A percentile compares a stretch with the other conserved stretches of the same genome.
Evolutionary conservation across 306 rosid genomes (phyloP).

Genomic region (Trifolium pratense): DNA sequence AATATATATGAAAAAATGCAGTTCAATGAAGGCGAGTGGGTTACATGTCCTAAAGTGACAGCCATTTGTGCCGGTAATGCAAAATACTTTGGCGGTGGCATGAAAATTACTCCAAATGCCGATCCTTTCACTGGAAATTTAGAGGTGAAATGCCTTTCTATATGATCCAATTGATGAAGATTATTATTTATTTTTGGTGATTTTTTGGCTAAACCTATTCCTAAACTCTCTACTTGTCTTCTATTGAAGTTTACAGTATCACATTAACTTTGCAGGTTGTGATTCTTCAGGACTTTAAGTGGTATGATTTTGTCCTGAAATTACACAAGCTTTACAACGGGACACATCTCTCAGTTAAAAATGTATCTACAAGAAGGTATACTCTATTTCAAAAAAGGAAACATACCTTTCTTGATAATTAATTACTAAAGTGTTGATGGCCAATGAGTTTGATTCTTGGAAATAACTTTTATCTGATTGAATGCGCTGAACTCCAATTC

Average conservation of each 20-base stretch:
- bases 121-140: conserved; percentile 70
- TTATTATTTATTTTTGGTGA: conserved; percentile 26
- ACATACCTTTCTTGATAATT: conserved; percentile 27
- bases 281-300: conserved; percentile 84
- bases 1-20: conserved; percentile 42
- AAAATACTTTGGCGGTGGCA: conserved; percentile 96
- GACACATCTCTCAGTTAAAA: conserved; percentile 77
- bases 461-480: not conserved
- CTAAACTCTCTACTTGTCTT: conserved; percentile 12
- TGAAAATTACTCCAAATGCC: conserved; percentile 90
- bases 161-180: conserved; percentile 10
- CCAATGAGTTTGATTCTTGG: conserved; percentile 3
- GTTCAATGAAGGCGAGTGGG: conserved; percentile 89
- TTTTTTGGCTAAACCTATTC: conserved; percentile 32
- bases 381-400: conserved; percentile 25
- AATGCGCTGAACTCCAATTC: not conserved
- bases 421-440: conserved; percentile 3
- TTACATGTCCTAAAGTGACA: conserved; percentile 71
- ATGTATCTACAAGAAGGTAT: conserved; percentile 81
- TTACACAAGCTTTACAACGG: conserved; percentile 81
- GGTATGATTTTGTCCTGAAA: conserved; percentile 87
- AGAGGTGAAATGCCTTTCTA: conserved; percentile 60
- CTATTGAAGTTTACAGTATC: conserved; percentile 9
- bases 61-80: conserved; percentile 90
- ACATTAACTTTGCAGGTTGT: conserved; percentile 62